Evolutionary conservation across 2,329 filamentous ascomycete genomes (phyloP).

Genomic region (Beauveria sp.): DNA sequence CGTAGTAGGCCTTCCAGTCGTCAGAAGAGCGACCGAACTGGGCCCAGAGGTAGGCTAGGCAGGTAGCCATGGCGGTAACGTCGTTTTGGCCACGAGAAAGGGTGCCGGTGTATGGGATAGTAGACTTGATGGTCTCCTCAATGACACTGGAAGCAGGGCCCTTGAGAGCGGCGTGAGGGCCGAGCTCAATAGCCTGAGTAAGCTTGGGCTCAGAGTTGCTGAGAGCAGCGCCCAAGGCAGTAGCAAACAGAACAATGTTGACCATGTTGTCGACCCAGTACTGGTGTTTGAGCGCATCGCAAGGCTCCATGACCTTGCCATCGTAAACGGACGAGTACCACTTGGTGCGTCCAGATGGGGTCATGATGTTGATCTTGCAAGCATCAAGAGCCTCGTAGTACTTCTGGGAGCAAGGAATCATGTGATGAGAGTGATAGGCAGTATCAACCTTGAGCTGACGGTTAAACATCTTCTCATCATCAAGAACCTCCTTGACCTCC

Average conservation of each 20-base stretch:
- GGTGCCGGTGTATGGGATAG: conserved; percentile 32
- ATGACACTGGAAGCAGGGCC: conserved; percentile 28
- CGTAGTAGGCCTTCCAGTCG: conserved; percentile 16
- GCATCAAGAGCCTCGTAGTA: conserved; percentile 11
- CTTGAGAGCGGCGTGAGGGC: conserved; percentile 40
- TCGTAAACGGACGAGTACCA: conserved; percentile 16
- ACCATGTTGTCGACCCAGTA: conserved; percentile 33
- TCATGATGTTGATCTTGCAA: conserved; percentile 9
- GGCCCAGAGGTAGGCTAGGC: conserved; percentile 19
- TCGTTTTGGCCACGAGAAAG: conserved; percentile 35
- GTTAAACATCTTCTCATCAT: conserved; percentile 14
- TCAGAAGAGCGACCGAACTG: conserved; percentile 17
- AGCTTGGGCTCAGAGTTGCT: conserved; percentile 11
- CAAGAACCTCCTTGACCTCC: conserved; percentile 13
- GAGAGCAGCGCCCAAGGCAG: conserved; percentile 18
- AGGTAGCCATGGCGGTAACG: conserved; percentile 36
- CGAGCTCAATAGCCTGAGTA: conserved; percentile 35
- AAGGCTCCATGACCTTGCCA: conserved; percentile 13
- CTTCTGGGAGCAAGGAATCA: conserved; percentile 12
- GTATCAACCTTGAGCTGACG: conserved; percentile 17
- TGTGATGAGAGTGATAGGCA: conserved; percentile 14
- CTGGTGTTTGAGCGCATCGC: conserved; percentile 7
- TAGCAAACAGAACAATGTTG: conserved; percentile 26
- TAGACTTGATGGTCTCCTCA: conserved; percentile 25
- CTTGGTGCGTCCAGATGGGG: conserved; percentile 5